A percentile compares a stretch with the other conserved stretches of the same genome.
These are phyloP conservation scores for Haplosporangium sp. DNA, from an alignment of 371 early-diverging fungal species.

Conservation along the genomic window DNA sequence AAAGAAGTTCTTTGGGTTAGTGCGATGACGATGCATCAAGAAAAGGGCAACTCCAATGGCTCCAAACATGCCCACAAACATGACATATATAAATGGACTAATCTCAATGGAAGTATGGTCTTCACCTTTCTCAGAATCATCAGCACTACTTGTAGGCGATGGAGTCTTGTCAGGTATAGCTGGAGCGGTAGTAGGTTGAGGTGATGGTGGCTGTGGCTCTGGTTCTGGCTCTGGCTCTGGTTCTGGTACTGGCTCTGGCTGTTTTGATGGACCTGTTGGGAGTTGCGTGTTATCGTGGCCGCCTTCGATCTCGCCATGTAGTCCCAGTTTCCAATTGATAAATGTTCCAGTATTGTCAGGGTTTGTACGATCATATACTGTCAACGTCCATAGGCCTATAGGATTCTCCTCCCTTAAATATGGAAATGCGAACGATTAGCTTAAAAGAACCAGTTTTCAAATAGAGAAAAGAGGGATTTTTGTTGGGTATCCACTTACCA, in stretches of 20 bases:
- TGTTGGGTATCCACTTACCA: conserved; percentile 72
- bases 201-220: conserved; percentile 2
- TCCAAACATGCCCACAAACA: conserved; percentile 54
- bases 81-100: conserved; percentile 48
- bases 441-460: neutral
- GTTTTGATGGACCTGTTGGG: neutral
- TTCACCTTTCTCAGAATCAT: conserved; percentile 12
- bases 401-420: conserved; percentile 83
- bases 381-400: conserved; percentile 86
- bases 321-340: conserved; percentile 73
- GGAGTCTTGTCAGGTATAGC: conserved; percentile 27
- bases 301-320: conserved; percentile 71
- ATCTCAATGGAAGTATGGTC: conserved; percentile 15
- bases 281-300: conserved; percentile 15
- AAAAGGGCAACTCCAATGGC: conserved; percentile 47
- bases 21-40: conserved; percentile 53
- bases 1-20: conserved; percentile 38
- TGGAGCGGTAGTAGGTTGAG: conserved; percentile 37
- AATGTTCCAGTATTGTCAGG: conserved; percentile 63
- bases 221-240: too few relatives aligned
- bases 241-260: neutral
- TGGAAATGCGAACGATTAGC: neutral
- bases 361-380: conserved; percentile 67
- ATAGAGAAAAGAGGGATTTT: neutral
- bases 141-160: neutral